A percentile compares a stretch with the other conserved stretches of the same genome.
These are phyloP conservation scores for Cydonia oblonga DNA, from an alignment of 331 rosid genomes.

Conservation along the genomic window DNA sequence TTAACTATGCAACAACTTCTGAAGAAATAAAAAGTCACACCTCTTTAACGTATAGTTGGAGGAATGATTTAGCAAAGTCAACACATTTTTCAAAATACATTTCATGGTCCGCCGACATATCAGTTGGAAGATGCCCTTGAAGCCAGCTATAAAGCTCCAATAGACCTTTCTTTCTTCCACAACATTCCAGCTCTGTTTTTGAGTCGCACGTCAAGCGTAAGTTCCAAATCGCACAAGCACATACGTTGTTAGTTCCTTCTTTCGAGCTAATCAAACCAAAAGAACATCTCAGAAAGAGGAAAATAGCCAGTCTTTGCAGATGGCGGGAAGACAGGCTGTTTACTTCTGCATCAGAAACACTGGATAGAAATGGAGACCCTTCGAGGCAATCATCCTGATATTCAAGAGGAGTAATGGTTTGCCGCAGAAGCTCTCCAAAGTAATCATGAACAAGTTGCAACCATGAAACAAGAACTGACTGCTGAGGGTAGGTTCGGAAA, in stretches of 20 bases:
- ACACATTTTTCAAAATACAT: constrained; percentile 37
- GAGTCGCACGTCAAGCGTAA: constrained; percentile 17
- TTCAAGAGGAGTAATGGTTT: constrained; percentile 28
- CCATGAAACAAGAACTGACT: constrained; percentile 47
- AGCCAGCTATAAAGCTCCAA: constrained; percentile 64
- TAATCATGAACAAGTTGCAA: constrained; percentile 47
- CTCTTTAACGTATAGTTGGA: constrained; percentile 70
- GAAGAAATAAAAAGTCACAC: constrained; percentile 30
- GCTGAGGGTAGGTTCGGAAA: constrained; percentile 27
- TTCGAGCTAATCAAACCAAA: constrained; percentile 37
- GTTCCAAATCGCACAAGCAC: constrained; percentile 26
- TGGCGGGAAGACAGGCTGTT: constrained; percentile 35
- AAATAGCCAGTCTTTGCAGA: constrained; percentile 62
- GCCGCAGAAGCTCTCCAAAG: constrained; percentile 45
- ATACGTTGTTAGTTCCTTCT: constrained; percentile 17
- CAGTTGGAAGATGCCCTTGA: constrained; percentile 51
- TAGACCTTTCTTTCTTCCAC: constrained; percentile 38
- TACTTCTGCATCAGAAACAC: constrained; percentile 41
- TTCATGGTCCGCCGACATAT: constrained; percentile 31
- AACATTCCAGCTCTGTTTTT: constrained; percentile 28
- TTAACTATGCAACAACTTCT: not conserved
- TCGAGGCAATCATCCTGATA: constrained; percentile 50
- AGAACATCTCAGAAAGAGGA: constrained; percentile 58
- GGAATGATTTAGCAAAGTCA: constrained; percentile 60
- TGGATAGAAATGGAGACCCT: constrained; percentile 66